phyloP scores from a whole-genome alignment of 176 grass and related monocot species.

The Aegilops umbellulata region DNA sequence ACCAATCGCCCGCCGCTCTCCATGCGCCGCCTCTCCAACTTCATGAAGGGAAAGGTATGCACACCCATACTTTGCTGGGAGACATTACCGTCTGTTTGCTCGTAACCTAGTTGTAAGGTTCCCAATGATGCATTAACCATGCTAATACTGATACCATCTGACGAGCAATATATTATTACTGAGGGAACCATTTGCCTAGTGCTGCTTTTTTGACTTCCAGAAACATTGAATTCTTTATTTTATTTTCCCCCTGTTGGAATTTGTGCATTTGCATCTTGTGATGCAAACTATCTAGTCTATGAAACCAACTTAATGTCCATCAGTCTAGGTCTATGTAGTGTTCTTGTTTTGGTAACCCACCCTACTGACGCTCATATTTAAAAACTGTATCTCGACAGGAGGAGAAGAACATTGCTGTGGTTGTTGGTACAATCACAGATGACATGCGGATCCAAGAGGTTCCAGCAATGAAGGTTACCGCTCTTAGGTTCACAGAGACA shows the following conservation, averaged over 20 bases:
- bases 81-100: too few species aligned
- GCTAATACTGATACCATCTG: slow-evolving; percentile 75
- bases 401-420: slow-evolving; percentile 69
- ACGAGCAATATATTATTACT: slow-evolving; percentile 43
- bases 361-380: not conserved
- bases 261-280: not conserved
- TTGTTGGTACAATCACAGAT: slow-evolving; percentile 84
- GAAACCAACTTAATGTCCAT: not conserved
- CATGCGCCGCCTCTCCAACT: slow-evolving; percentile 55
- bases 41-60: slow-evolving; percentile 70
- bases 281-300: not conserved
- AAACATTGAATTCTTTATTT: not conserved
- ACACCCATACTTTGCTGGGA: too few species aligned
- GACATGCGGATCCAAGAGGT: slow-evolving; percentile 83
- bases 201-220: not conserved
- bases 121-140: slow-evolving; percentile 80
- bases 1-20: slow-evolving; percentile 74
- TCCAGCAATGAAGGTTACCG: slow-evolving; percentile 79
- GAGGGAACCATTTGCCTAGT: slow-evolving; percentile 43
- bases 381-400: slow-evolving; percentile 13
- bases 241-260: not conserved
- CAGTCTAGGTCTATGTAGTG: not conserved
- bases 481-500: slow-evolving; percentile 79
- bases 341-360: not conserved
- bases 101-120: not conserved